These are phyloP conservation scores for Bondarzewia mesenterica DNA, from an alignment of 1,284 basidiomycete genomes.

Conservation along the genomic window DNA sequence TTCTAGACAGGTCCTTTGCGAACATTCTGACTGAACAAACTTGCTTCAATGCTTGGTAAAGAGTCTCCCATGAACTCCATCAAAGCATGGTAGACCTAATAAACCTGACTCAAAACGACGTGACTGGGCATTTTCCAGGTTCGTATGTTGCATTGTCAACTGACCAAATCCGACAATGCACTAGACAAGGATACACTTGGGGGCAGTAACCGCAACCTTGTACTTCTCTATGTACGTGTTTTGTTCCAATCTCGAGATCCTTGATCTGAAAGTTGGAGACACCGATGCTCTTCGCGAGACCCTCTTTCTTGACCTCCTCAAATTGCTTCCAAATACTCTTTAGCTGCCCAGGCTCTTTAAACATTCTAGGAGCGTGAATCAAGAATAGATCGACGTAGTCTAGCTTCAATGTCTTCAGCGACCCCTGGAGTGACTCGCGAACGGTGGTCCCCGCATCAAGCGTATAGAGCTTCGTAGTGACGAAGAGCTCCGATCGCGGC, in stretches of 20 bases:
- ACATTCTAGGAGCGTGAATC: conserved; percentile 54
- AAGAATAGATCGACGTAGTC: conserved; percentile 75
- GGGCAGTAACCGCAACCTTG: too few species aligned
- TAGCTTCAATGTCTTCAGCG: conserved; percentile 51
- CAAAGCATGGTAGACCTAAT: too few species aligned
- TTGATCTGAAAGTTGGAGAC: conserved; percentile 76
- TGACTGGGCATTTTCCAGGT: too few species aligned
- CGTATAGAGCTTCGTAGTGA: conserved; percentile 55
- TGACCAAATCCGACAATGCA: too few species aligned
- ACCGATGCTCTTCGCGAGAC: conserved; percentile 71
- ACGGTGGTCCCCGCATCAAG: conserved; percentile 34
- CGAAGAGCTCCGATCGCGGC: conserved; percentile 47
- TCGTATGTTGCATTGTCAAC: too few species aligned
- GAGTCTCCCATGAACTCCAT: too few species aligned
- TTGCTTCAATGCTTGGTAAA: too few species aligned
- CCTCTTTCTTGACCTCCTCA: conserved; percentile 60
- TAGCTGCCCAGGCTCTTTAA: conserved; percentile 28
- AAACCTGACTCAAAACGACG: too few species aligned
- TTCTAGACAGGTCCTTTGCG: too few species aligned
- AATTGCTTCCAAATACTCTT: conserved; percentile 62
- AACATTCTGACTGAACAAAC: too few species aligned
- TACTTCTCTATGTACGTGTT: too few species aligned
- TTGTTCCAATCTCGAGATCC: conserved; percentile 59
- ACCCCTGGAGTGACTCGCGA: conserved; percentile 41
- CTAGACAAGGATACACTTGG: too few species aligned